Evolutionary conservation across 2,329 filamentous ascomycete genomes (phyloP), one percentile per base, ranked within the genome.

Genomic region (Arthrinium phaeospermum): DNA sequence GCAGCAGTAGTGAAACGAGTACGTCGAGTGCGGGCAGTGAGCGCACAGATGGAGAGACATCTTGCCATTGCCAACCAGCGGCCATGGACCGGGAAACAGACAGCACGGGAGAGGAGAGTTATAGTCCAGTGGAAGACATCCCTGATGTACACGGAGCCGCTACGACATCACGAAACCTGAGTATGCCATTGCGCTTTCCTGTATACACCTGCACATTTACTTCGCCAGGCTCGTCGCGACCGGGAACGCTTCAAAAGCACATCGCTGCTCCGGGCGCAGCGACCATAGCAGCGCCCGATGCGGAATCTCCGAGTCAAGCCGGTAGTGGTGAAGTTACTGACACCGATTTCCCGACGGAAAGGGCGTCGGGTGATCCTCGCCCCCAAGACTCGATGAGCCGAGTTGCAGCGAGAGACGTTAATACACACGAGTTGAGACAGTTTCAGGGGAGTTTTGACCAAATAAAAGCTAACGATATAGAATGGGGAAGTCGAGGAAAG

Each of bases 371-470:
- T 37, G 92, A 96, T 78, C 87, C 91, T 0, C 87, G 92, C 71
- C 84, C 96, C 12, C 91, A 94, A 72, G 90, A 92, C 47, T 85
- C 96, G 0, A 96, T 96, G 94, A 94, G 94, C 80, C 90, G 93
- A 70, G 94, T 96, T 0, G 94, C 94, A 0, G 90, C 91, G 44
- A 93, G 93, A 1, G 88, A 92, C 75, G 93, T 94, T 0, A 90
- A 89, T 19, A 88, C 90, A 46, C 88, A 90, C 19, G 93, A 96
- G 79, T 83, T 96, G 14, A 90, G 90, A 67, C 89, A 91, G 73
- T 96, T 96, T 76, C 94, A 96, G 79, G 88, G 87, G 69, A 93
- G 96, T 57, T 96, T 96, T 73, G 92, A 95, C 77, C 91, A 94
- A 78, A 88, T 96, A 72, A 94, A 92, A 2, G 81, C 82, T 0